A percentile compares a stretch with the other conserved stretches of the same genome.
These are phyloP conservation scores for Mycena belliarum DNA, from an alignment of 768 basidiomycete species.

Conservation along the genomic window DNA sequence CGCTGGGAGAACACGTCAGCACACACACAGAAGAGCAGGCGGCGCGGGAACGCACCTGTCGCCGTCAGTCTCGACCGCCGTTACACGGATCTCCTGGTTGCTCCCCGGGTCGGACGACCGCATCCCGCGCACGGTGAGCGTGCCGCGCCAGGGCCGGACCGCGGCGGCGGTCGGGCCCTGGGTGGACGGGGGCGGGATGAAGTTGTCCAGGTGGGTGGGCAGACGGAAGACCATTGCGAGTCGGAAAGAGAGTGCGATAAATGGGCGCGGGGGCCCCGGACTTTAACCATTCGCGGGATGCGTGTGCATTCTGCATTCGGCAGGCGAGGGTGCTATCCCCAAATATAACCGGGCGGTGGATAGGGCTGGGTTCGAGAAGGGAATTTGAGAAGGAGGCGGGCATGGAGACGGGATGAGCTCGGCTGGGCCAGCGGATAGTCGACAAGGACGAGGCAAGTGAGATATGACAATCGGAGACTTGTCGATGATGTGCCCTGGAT, in stretches of 20 bases:
- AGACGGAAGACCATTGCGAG: conserved; percentile 62
- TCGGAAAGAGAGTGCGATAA: too few species aligned
- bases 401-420: conserved; percentile 8
- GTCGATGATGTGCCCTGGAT: conserved; percentile 11
- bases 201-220: conserved; percentile 59
- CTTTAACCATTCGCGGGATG: conserved; percentile 39
- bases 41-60: conserved; percentile 53
- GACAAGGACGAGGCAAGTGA: not conserved
- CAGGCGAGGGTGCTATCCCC: conserved; percentile 1
- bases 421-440: conserved; percentile 1
- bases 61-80: conserved; percentile 71
- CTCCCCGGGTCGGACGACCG: conserved; percentile 46
- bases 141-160: conserved; percentile 58
- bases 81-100: conserved; percentile 56
- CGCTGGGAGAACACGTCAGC: conserved; percentile 30
- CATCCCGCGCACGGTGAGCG: conserved; percentile 52
- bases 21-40: conserved; percentile 22
- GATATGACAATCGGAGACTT: conserved; percentile 1
- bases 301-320: conserved; percentile 5
- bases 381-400: not conserved
- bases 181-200: conserved; percentile 55
- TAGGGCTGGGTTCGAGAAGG: conserved; percentile 4
- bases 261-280: too few species aligned
- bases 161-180: conserved; percentile 37
- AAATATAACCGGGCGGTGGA: conserved; percentile 7